Evolutionary conservation across 1,139 yeast species (phyloP), one percentile per base, ranked within the genome.

Genomic region (Arxiozyma slooffiae): DNA sequence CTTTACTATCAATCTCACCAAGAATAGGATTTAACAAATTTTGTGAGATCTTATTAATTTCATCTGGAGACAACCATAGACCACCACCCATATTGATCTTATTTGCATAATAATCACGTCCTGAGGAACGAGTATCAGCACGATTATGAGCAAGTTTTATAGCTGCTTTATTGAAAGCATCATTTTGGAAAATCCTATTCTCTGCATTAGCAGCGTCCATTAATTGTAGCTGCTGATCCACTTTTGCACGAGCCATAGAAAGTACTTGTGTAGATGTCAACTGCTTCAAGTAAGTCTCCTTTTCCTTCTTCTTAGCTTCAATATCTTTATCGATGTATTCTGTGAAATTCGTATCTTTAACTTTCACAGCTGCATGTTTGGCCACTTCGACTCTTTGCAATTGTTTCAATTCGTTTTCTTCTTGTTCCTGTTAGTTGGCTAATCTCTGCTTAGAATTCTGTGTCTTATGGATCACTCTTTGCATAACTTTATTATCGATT

Each of bases 61-160:
- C 96, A 24, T 75, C 76, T 56, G 78, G 85, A 48, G 85, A 75
- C 76, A 90, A 81, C 61, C 78, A 79, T 58, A 87, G 75, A 3
- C 97, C 97, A 58, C 96, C 96, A 55, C 98, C 98, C 57, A 90
- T 71, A 62, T 88, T 77, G 60, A 88, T 75, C 50, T 60, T 58
- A 47, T 54, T 54, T 46, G 55, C 51, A 50, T 50, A 47, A 41
- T 57, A 50, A 26, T 26, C 20, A 17, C 44, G 44, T n/a, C 48
- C 42, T 7, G 41, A 39, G 7, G 48, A 49, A 38, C 55, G 50
- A 57, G 64, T 55, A 20, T 56, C 59, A 18, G 60, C 57, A 44
- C 61, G 63, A 59, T 78, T 77, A 64, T 85, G 86, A 2, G 96
- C 97, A 58, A 85, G 70, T 44, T 74, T 73, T 21, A 72, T 66